Evolutionary conservation across 2,329 filamentous ascomycete genomes (phyloP).

Genomic region (Dactylellina drechsleri): DNA sequence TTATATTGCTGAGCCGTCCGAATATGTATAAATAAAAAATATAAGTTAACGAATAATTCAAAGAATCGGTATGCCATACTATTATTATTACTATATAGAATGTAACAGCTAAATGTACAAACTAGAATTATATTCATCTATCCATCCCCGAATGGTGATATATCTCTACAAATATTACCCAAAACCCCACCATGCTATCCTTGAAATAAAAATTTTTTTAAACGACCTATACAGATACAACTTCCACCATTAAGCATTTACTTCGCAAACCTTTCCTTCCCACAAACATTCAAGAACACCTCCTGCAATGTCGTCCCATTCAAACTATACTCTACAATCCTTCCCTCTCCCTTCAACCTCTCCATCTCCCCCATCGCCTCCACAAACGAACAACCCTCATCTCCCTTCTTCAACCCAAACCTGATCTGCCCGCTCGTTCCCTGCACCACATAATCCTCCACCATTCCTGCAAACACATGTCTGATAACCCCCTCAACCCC

Average conservation of each 20-base stretch:
- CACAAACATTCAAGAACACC: constrained; percentile 53
- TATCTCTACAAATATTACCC: too few species aligned
- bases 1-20: too few species aligned
- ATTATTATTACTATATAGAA: too few species aligned
- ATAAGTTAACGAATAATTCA: too few species aligned
- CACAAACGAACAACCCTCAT: constrained; percentile 19
- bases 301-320: constrained; percentile 52
- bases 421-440: constrained; percentile 39
- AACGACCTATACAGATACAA: too few species aligned
- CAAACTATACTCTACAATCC: constrained; percentile 47
- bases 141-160: too few species aligned
- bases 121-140: too few species aligned
- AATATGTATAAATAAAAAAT: too few species aligned
- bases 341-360: constrained; percentile 38
- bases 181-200: too few species aligned
- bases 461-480: constrained; percentile 4
- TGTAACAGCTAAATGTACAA: too few species aligned
- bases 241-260: neutral
- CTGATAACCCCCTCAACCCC: constrained; percentile 11
- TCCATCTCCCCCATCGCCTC: constrained; percentile 50
- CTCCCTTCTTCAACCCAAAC: constrained; percentile 43
- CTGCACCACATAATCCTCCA: constrained; percentile 34
- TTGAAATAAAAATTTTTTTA: too few species aligned
- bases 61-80: too few species aligned
- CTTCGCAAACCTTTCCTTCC: constrained; percentile 30